Evolutionary conservation across 179 eudicot genomes (phyloP), one percentile per base, ranked within the genome.

Genomic region (Kewa caespitosa): DNA sequence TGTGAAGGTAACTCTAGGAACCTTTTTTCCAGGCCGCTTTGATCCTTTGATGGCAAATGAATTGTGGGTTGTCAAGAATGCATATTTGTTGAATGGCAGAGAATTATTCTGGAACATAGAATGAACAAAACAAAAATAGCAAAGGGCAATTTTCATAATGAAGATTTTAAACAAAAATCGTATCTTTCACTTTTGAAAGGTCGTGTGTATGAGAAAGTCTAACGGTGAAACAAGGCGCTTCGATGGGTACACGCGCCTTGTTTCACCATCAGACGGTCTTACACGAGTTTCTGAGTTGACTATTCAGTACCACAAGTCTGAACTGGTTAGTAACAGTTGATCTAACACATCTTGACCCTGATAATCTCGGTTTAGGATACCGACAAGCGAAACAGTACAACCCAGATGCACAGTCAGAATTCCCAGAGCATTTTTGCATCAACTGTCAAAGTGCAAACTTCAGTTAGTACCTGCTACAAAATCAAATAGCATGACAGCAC

Each of bases 61-160:
- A 70, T 94, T 94, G 78, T 94, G 98, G 65, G 96, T 90, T 52
- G 97, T 85, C 86, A 94, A 83, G 57, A 84, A 94, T 64, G 98
- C 90, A 55, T 89, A 94, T 79, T 90, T 90, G 91, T 94, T 94
- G 89, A 88, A 94, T 12, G 98, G 96, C 15, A 93, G 78, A 42
- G 98, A 89, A 76, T 87, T 84, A 69, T 91, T 91, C 98, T 93
- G 85, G 18, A 6, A 55, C 31, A 32, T 43, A 43, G 18, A 15
- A 43, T 11, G 3, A 43, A 43, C 50, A 11, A 43, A 4, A 2
- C 50, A 11, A 43, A 9, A 2, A 43, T 43, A 43, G 8, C 50
- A 43, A 11, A 43, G 50, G 18, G 18, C 15, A 22, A 43, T 14
- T 6, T 14, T 46, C n/a, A n/a, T n/a, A n/a, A n/a, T n/a, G n/a